Percentiles rank a stretch among this genome's conserved stretches.
These are phyloP conservation scores for Fomitopsis betulina DNA, from an alignment of 1,284 basidiomycete species.

Conservation along the genomic window DNA sequence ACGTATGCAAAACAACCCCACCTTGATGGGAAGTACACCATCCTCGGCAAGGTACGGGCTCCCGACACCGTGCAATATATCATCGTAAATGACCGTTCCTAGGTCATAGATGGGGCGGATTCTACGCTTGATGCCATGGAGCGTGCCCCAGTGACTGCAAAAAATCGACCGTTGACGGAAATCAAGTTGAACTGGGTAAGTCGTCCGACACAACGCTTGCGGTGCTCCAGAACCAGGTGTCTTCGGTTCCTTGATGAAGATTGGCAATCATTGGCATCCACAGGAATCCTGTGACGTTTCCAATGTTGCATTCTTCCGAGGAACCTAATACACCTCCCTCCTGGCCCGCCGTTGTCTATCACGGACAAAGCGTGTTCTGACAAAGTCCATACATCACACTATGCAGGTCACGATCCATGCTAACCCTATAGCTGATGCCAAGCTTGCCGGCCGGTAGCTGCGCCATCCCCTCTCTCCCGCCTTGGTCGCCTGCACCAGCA, in stretches of 20 bases:
- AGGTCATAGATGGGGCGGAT: conserved; percentile 91
- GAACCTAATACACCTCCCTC: neutral
- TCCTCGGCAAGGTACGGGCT: conserved; percentile 64
- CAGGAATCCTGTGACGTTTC: neutral
- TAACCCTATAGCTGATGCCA: conserved; percentile 85
- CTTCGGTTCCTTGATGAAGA: neutral
- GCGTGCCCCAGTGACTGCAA: conserved; percentile 83
- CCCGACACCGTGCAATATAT: neutral
- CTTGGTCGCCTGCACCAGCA: no score
- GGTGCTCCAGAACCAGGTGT: neutral
- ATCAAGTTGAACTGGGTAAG: conserved; percentile 78
- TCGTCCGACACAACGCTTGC: conserved; percentile 10
- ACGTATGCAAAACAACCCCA: conserved; percentile 90
- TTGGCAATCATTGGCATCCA: neutral
- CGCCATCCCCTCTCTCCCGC: neutral
- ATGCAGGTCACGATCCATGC: conserved; percentile 87
- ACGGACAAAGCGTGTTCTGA: neutral
- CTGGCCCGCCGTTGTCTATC: neutral
- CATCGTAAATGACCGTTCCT: neutral
- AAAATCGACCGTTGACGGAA: conserved; percentile 84
- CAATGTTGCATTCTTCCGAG: no score
- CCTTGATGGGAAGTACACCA: conserved; percentile 92
- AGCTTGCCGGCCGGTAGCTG: conserved; percentile 31
- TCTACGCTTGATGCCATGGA: conserved; percentile 89
- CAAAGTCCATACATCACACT: conserved; percentile 5